These are phyloP conservation scores for Globisporangium apiculatum DNA, from an alignment of 352 stramenopile species.

Conservation along the genomic window DNA sequence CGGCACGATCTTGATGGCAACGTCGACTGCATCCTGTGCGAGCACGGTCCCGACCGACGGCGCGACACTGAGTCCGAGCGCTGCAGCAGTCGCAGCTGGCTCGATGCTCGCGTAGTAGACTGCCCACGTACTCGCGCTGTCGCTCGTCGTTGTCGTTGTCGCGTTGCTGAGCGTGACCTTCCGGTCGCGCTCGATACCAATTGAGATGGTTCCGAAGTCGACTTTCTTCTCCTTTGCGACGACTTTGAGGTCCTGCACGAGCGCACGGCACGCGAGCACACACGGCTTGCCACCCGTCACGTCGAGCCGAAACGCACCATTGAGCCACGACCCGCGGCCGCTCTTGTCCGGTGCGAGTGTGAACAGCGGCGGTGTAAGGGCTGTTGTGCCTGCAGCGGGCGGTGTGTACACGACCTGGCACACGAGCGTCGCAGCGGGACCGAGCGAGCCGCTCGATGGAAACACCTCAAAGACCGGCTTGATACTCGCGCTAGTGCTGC, in stretches of 20 bases:
- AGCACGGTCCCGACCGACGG: constrained; percentile 35
- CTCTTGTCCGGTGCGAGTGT: neutral
- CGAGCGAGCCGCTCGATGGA: constrained; percentile 31
- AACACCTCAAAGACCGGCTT: constrained; percentile 44
- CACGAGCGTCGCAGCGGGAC: constrained; percentile 20
- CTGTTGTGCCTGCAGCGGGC: constrained; percentile 6
- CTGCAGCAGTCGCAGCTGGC: constrained; percentile 21
- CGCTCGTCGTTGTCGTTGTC: neutral
- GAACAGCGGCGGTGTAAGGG: neutral
- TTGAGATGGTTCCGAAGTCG: constrained; percentile 74
- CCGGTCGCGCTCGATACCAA: constrained; percentile 67
- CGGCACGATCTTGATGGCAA: constrained; percentile 43
- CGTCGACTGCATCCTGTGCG: constrained; percentile 42
- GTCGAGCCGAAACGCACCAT: constrained; percentile 42
- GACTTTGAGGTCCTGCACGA: constrained; percentile 49
- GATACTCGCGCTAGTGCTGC: neutral
- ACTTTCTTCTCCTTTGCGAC: constrained; percentile 64
- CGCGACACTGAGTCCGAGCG: constrained; percentile 37
- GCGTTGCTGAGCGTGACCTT: constrained; percentile 39
- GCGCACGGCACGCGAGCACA: constrained; percentile 35
- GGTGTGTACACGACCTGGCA: constrained; percentile 60
- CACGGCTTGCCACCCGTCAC: constrained; percentile 45
- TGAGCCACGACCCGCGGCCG: constrained; percentile 19
- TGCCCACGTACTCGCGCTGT: constrained; percentile 7
- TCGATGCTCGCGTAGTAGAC: constrained; percentile 58